These are phyloP conservation scores for Chytriomyces hyalinus DNA, from an alignment of 192 early-diverging fungal genomes.

Conservation along the genomic window DNA sequence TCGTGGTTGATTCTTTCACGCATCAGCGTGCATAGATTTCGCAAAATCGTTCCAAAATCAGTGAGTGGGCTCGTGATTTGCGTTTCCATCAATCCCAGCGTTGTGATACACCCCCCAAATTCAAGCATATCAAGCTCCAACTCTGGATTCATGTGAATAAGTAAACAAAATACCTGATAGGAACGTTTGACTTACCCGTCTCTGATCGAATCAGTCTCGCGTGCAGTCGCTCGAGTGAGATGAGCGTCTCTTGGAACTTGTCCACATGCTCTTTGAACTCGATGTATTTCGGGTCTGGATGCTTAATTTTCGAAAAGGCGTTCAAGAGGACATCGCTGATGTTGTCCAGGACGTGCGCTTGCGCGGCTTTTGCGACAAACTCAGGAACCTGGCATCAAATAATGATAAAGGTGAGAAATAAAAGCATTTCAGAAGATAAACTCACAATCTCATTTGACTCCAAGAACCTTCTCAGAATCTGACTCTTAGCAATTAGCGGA, in stretches of 20 bases:
- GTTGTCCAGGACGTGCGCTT: constrained; percentile 73
- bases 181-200: constrained; percentile 46
- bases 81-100: constrained; percentile 83
- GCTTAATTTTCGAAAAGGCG: constrained; percentile 87
- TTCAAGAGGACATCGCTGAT: constrained; percentile 86
- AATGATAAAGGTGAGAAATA: not conserved
- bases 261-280: constrained; percentile 80
- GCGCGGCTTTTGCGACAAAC: constrained; percentile 29
- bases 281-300: constrained; percentile 85
- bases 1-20: constrained; percentile 67
- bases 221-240: constrained; percentile 84
- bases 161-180: not conserved
- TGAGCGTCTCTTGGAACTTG: constrained; percentile 86
- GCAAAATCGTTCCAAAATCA: constrained; percentile 75
- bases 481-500: constrained; percentile 75
- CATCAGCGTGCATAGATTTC: constrained; percentile 69
- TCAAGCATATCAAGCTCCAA: constrained; percentile 79
- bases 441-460: constrained; percentile 70
- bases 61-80: constrained; percentile 78
- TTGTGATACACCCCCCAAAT: constrained; percentile 74
- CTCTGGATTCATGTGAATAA: constrained; percentile 52
- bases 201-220: constrained; percentile 68
- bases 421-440: not conserved
- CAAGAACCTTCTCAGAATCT: constrained; percentile 78
- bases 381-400: constrained; percentile 29